Evolutionary conservation across 139 green algal species (phyloP), one percentile per base, ranked within the genome.

Genomic region (Auxenochlorella pyrenoidosa): DNA sequence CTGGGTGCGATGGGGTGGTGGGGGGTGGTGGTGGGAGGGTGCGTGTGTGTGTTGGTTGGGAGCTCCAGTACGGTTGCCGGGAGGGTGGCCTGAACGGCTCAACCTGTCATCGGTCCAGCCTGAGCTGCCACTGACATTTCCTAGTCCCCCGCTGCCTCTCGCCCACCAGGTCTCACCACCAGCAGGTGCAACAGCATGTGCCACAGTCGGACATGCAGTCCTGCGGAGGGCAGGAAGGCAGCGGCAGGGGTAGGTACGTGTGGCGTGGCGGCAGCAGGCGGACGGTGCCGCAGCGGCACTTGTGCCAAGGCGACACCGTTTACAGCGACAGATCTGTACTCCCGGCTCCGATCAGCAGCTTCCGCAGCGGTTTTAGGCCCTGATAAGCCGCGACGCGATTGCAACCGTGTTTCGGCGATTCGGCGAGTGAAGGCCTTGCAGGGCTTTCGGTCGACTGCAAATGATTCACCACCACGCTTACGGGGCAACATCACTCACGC

Each of bases 181-280:
- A 72, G 21, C 44, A 68, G 8, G 43, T 47, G 32, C 47, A 68
- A 47, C 76, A 82, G 30, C 76, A 82, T 1, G 76, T 82, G 47
- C 47, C 76, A 5, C 44, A 68, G 47, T 82, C 76, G 5, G 44
- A 68, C 8, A 82, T 68, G 76, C 76, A 82, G n/a, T 34, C 76
- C 54, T 83, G 78, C 78, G 72, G n/a, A 36, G 5, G 78, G 28
- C 13, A 41, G 4, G 28, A 65, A 28, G 75, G 28, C 40, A 38
- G 32, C 34, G 71, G 15, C 22, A 4, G 13, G 13, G 54, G 3
- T 22, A 8, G 18, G 6, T 54, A 22, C 54, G n/a, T n/a, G n/a
- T n/a, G 22, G 54, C 54, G 10, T 4, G 13, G 16, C 54, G 54
- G 16, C 54, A 24, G 2, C 13, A 22, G 54, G 54, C 54, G 16